These are phyloP conservation scores for Halenospora varia DNA, from an alignment of 495 filamentous ascomycete species.

Conservation along the genomic window DNA sequence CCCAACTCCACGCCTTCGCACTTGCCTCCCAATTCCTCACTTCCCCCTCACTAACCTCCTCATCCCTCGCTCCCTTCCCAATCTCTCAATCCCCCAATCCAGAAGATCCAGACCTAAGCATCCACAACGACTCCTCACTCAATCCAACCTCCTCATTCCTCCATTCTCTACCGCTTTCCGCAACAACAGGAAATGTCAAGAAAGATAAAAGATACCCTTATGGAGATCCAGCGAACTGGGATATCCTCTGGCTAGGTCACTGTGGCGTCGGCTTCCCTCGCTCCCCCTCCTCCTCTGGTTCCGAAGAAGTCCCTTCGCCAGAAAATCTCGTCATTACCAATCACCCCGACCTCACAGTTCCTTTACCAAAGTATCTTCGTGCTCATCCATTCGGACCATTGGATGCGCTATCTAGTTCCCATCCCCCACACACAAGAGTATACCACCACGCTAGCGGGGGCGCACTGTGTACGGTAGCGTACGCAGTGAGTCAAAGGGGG, in stretches of 20 bases:
- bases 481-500: constrained; percentile 40
- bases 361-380: constrained; percentile 33
- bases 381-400: constrained; percentile 40
- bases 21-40: constrained; percentile 21
- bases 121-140: constrained; percentile 12
- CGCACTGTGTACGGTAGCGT: constrained; percentile 39
- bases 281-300: no score
- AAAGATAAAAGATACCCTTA: constrained; percentile 24
- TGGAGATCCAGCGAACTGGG: constrained; percentile 38
- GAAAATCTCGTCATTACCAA: constrained; percentile 31
- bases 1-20: constrained; percentile 38
- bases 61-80: constrained; percentile 7
- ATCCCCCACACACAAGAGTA: constrained; percentile 39
- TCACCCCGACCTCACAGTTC: constrained; percentile 36
- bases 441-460: constrained; percentile 37
- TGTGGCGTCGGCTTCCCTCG: constrained; percentile 41
- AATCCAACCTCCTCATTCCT: constrained; percentile 3
- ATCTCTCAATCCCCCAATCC: background rate
- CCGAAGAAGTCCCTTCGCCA: no score
- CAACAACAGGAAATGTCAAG: background rate
- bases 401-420: constrained; percentile 32
- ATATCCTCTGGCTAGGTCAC: constrained; percentile 48
- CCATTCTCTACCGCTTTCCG: background rate
- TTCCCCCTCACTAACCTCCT: background rate
- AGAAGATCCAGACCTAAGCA: constrained; percentile 3